phyloP scores from a whole-genome alignment of 2,329 filamentous ascomycete genomes.

The Xylaria sp. region DNA sequence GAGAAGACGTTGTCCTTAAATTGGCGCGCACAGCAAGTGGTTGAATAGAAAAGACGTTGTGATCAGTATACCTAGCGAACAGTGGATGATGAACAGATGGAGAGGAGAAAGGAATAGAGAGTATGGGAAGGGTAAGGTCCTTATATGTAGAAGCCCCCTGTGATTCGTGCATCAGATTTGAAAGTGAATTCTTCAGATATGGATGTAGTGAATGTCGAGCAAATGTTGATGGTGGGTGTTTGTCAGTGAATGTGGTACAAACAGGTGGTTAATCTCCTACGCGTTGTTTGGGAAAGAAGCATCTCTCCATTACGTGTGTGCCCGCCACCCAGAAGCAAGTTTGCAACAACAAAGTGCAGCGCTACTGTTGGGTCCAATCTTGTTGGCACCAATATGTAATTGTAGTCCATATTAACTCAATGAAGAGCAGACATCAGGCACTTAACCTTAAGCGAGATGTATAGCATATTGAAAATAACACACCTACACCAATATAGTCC shows the following conservation, averaged over 20 bases:
- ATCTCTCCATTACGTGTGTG: background rate
- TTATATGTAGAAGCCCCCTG: background rate
- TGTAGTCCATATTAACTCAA: no score
- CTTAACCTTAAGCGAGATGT: no score
- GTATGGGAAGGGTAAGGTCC: background rate
- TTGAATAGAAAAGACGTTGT: background rate
- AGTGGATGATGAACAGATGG: no score
- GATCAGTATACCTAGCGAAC: background rate
- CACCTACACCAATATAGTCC: no score
- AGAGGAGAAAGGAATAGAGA: background rate
- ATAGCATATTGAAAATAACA: no score
- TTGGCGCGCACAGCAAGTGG: background rate
- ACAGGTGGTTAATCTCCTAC: background rate
- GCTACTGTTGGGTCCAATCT: no score
- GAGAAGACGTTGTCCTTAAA: background rate
- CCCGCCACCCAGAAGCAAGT: background rate
- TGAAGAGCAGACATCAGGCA: no score
- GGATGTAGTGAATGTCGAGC: background rate
- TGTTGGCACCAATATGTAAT: no score
- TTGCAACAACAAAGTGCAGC: no score
- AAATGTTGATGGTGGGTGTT: background rate
- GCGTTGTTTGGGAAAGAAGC: background rate
- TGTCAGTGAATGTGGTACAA: background rate
- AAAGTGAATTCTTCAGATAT: background rate
- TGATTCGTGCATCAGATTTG: background rate